Conservation (phyloP, 2,329 filamentous ascomycete genomes). For the Colletotrichum sp. region DNA sequence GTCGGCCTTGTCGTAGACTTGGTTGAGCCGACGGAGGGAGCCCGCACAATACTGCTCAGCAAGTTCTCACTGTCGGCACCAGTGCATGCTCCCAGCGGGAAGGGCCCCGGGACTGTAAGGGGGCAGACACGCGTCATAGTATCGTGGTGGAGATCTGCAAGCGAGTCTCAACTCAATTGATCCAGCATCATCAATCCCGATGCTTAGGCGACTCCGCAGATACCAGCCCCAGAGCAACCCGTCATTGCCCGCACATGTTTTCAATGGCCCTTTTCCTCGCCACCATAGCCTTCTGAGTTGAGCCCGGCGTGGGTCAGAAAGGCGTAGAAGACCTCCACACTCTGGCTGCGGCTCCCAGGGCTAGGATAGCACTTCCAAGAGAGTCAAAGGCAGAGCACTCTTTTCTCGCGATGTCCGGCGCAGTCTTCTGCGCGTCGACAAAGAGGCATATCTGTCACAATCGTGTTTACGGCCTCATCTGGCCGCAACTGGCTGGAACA, state of each 20-base stretch:
- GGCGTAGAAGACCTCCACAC: background rate
- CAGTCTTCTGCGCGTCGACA: background rate
- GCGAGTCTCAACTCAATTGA: background rate
- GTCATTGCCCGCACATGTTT: background rate
- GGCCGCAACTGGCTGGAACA: background rate
- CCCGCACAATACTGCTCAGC: too few species aligned
- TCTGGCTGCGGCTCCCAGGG: background rate
- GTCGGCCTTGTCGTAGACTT: background rate
- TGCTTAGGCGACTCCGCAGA: background rate
- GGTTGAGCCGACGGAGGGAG: background rate
- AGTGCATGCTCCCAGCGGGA: accelerated
- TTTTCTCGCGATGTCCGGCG: too few species aligned
- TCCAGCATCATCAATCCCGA: accelerated
- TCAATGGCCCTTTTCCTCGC: background rate
- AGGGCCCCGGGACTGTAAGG: background rate
- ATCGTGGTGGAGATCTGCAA: accelerated
- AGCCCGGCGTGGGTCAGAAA: background rate
- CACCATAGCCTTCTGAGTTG: background rate
- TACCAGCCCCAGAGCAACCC: background rate
- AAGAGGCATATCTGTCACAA: background rate
- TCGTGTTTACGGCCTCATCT: background rate
- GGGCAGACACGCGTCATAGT: background rate
- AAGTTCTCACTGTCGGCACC: too few species aligned
- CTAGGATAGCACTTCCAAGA: background rate
- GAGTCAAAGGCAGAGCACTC: too few species aligned